Evolutionary conservation across 2,329 filamentous ascomycete genomes (phyloP).

Genomic region (Dactylellina haptotyla): DNA sequence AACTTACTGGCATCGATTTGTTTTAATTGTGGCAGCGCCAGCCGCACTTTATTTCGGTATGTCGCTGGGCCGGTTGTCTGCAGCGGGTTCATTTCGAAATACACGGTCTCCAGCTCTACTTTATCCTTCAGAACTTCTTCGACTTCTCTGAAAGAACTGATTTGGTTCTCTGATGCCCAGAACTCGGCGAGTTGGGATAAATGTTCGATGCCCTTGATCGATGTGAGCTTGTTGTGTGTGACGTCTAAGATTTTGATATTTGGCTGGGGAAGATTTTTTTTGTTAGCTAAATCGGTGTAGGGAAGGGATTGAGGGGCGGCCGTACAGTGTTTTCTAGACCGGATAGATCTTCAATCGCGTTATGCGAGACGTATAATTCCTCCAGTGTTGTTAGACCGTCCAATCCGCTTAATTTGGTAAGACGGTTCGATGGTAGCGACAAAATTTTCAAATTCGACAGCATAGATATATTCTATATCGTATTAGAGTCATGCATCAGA

Average conservation of each 20-base stretch:
- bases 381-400: slow-evolving; percentile 79
- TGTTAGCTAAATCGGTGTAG: background rate
- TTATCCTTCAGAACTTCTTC: slow-evolving; percentile 82
- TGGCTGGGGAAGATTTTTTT: slow-evolving; percentile 55
- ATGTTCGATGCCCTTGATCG: slow-evolving; percentile 75
- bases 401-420: slow-evolving; percentile 80
- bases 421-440: slow-evolving; percentile 94
- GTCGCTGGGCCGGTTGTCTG: slow-evolving; percentile 81
- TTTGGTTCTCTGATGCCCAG: slow-evolving; percentile 90
- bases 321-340: slow-evolving; percentile 73
- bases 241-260: slow-evolving; percentile 84
- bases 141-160: slow-evolving; percentile 82
- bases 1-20: slow-evolving; percentile 98
- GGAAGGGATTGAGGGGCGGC: background rate
- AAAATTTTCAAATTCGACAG: slow-evolving; percentile 85
- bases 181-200: slow-evolving; percentile 83
- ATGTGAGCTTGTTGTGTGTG: slow-evolving; percentile 83
- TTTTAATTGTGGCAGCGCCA: slow-evolving; percentile 85
- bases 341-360: slow-evolving; percentile 79
- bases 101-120: slow-evolving; percentile 77
- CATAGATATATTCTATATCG: slow-evolving; percentile 70
- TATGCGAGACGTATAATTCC: slow-evolving; percentile 96
- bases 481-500: slow-evolving; percentile 33
- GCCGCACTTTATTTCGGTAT: slow-evolving; percentile 90
- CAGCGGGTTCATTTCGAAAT: slow-evolving; percentile 93